Evolutionary conservation across 257 asterid species (phyloP).

Genomic region (Craterostigma plantagineum): DNA sequence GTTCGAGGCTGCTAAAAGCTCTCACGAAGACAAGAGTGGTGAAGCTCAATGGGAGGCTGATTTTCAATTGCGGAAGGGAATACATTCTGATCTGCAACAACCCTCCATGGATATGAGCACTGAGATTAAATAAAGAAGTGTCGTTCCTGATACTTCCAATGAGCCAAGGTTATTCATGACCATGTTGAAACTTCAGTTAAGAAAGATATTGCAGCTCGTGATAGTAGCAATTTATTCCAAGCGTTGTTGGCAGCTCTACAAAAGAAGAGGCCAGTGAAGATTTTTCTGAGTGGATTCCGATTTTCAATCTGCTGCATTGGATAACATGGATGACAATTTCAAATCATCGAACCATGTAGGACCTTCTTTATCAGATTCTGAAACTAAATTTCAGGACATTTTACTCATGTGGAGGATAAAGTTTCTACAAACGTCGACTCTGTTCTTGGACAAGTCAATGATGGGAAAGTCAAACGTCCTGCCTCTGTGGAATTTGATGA

Average conservation of each 20-base stretch:
- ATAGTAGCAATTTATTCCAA: conserved; percentile 31
- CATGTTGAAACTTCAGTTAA: conserved; percentile 13
- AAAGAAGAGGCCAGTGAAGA: conserved; percentile 12
- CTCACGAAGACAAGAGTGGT: conserved; percentile 13
- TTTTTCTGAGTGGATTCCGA: conserved; percentile 66
- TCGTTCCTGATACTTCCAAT: conserved; percentile 7
- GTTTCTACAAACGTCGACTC: conserved; percentile 46
- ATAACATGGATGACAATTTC: conserved; percentile 13
- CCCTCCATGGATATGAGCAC: no score
- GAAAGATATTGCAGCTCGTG: conserved; percentile 22
- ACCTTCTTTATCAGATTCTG: conserved; percentile 16
- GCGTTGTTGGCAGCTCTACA: conserved; percentile 20
- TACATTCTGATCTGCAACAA: no score
- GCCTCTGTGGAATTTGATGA: conserved; percentile 29
- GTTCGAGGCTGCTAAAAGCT: conserved; percentile 22
- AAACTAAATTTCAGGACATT: conserved; percentile 14
- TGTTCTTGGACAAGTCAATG: conserved; percentile 33
- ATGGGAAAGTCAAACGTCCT: conserved; percentile 14
- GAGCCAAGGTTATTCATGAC: conserved; percentile 14
- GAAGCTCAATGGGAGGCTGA: conserved; percentile 62
- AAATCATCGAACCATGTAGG: conserved; percentile 15
- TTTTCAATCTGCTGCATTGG: conserved; percentile 44
- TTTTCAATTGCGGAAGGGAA: conserved; percentile 32
- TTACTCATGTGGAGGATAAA: conserved; percentile 21
- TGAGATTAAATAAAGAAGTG: no score